Evolutionary conservation across 2,329 filamentous ascomycete species (phyloP), one percentile per base, ranked within the genome.

Genomic region (Nothophoma quercina): DNA sequence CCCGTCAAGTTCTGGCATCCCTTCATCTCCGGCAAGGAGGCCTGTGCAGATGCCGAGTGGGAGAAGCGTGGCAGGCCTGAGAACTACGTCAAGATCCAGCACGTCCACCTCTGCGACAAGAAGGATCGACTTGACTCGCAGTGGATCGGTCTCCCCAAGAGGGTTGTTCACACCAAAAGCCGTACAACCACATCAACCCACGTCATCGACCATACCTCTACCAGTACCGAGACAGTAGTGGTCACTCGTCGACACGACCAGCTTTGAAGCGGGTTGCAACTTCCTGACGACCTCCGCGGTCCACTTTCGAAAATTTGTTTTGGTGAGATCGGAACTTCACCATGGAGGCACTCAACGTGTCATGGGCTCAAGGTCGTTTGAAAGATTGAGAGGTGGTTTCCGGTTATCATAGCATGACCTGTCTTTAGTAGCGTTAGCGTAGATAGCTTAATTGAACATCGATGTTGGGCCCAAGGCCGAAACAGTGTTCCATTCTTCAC

Each of bases 11-110:
- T 68, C 30, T 6, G 28, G 4, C 51, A 64, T 15, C 65, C 65
- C 4, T 67, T 50, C 30, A 13, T 43, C 2, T 16, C 40, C 1
- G 44, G 15, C 2, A 30, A 19, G 12, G 13, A 18, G 0, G 29
- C 62, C 13, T 68, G 65, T 25, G 59, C 57, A 21, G 48, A 60
- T 10, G 62, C 63, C 6, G 57, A 65, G 36, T 68, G 65, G 65
- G 59, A 66, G 47, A 60, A 63, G 30, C 55, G 55, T 9, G 58
- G 61, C 28, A 52, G 59, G 25, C 10, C 15, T 4, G 26, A 53
- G 2, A 19, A 34, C 2, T 60, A 62, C 19, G 43, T 68, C 23
- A 54, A 58, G 15, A 44, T 68, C 7, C 53, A 64, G 22, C 9
- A 49, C 7, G 41, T 36, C 13, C 50, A 53, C 39, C 13, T 43